Percentiles rank a stretch among this genome's conserved stretches.
Conservation (phyloP, 2,329 filamentous ascomycete species). For the Arthrobotrys entomopaga region DNA sequence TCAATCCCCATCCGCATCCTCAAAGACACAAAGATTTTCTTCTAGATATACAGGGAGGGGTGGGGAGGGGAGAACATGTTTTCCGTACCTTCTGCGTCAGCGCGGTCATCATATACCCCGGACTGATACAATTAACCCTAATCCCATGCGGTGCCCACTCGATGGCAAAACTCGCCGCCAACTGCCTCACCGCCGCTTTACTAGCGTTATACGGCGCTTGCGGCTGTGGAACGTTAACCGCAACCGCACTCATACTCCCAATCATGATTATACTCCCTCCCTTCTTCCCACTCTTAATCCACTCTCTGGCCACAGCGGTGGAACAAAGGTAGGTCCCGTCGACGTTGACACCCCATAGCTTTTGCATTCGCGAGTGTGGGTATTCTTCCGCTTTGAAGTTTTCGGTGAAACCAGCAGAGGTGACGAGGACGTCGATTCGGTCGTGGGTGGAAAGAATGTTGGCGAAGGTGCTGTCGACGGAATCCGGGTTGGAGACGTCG, state of each 20-base stretch:
- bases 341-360: constrained; percentile 94
- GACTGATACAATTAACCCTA: constrained; percentile 92
- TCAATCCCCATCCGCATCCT: neutral
- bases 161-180: constrained; percentile 86
- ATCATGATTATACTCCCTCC: constrained; percentile 91
- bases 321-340: constrained; percentile 92
- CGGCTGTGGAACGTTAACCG: constrained; percentile 95
- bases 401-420: constrained; percentile 95
- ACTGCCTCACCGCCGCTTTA: constrained; percentile 89
- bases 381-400: constrained; percentile 87
- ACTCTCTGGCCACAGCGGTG: constrained; percentile 82
- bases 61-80: no score
- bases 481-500: constrained; percentile 83
- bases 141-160: constrained; percentile 92
- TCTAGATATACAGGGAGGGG: no score
- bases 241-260: constrained; percentile 90
- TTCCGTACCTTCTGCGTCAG: constrained; percentile 65
- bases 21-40: no score
- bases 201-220: constrained; percentile 74
- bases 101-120: constrained; percentile 95
- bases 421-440: constrained; percentile 87
- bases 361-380: constrained; percentile 87
- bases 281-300: constrained; percentile 78
- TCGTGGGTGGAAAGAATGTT: constrained; percentile 63
- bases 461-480: constrained; percentile 77